These are phyloP conservation scores for Talaromyces sp. DNA, from an alignment of 2,329 filamentous ascomycete genomes.

Conservation along the genomic window DNA sequence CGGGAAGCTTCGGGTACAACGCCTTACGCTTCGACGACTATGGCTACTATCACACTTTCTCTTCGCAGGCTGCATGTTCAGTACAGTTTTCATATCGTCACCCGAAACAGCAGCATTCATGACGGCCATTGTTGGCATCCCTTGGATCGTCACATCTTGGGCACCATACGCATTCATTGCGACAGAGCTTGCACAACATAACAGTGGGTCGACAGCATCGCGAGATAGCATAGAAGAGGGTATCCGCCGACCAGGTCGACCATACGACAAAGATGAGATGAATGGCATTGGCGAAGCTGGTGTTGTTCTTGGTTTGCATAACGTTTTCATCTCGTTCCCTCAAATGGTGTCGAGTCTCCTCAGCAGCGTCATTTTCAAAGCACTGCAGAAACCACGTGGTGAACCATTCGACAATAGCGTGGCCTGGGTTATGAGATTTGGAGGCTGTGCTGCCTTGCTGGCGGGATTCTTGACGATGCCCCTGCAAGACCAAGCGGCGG, in stretches of 20 bases:
- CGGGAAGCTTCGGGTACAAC: conserved; percentile 65
- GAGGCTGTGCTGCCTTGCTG: conserved; percentile 71
- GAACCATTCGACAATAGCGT: conserved; percentile 82
- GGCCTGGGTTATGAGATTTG: conserved; percentile 78
- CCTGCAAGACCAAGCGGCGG: background rate
- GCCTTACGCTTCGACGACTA: conserved; percentile 79
- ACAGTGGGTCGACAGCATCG: conserved; percentile 49
- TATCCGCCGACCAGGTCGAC: background rate
- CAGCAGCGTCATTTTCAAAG: conserved; percentile 77
- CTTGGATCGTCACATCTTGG: conserved; percentile 91
- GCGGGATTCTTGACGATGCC: conserved; percentile 68
- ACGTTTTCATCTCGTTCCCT: conserved; percentile 89
- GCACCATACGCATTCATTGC: conserved; percentile 94
- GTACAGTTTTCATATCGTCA: conserved; percentile 72
- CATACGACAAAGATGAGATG: background rate
- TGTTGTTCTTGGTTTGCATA: conserved; percentile 90
- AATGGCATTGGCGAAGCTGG: conserved; percentile 67
- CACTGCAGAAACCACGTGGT: conserved; percentile 82
- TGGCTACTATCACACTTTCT: conserved; percentile 83
- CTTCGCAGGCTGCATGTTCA: conserved; percentile 76
- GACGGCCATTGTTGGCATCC: conserved; percentile 78
- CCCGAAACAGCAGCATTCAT: conserved; percentile 70
- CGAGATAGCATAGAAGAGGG: background rate
- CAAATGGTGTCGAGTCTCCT: conserved; percentile 87
- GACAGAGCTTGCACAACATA: conserved; percentile 80